These are phyloP conservation scores for Hydrangea macrophylla DNA, from an alignment of 148 eudicot genomes.

Conservation along the genomic window DNA sequence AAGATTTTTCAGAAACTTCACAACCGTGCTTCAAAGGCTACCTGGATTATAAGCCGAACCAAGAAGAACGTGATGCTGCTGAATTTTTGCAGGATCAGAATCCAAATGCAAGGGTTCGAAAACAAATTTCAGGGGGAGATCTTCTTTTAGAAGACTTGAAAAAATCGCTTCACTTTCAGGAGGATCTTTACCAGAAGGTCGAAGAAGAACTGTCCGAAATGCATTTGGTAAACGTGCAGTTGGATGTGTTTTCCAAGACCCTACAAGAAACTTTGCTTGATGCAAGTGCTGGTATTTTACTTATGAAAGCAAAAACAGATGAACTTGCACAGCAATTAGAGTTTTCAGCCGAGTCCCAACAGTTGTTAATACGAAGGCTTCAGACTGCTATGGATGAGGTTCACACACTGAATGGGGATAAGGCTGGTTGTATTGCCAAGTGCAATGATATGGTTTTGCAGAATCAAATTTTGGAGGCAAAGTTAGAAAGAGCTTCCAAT, in stretches of 20 bases:
- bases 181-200: constrained; percentile 66
- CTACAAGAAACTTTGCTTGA: constrained; percentile 58
- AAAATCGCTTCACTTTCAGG: constrained; percentile 59
- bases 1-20: constrained; percentile 61
- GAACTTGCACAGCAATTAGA: constrained; percentile 57
- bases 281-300: constrained; percentile 35
- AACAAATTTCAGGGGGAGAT: constrained; percentile 43
- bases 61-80: constrained; percentile 21
- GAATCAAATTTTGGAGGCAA: constrained; percentile 54
- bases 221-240: constrained; percentile 47
- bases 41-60: constrained; percentile 22
- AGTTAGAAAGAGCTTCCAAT: constrained; percentile 39
- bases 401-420: constrained; percentile 42
- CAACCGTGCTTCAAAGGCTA: constrained; percentile 32
- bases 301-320: constrained; percentile 32
- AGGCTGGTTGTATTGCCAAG: constrained; percentile 31
- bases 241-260: constrained; percentile 65
- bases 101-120: constrained; percentile 31
- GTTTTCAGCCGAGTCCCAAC: constrained; percentile 43
- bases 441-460: constrained; percentile 49
- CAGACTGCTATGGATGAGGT: constrained; percentile 51
- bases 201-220: constrained; percentile 74
- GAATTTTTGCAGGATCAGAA: constrained; percentile 24
- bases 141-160: constrained; percentile 64
- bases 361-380: constrained; percentile 46